These are phyloP conservation scores for Colletotrichum orchidophilum DNA, from an alignment of 2,329 filamentous ascomycete species.

Conservation along the genomic window DNA sequence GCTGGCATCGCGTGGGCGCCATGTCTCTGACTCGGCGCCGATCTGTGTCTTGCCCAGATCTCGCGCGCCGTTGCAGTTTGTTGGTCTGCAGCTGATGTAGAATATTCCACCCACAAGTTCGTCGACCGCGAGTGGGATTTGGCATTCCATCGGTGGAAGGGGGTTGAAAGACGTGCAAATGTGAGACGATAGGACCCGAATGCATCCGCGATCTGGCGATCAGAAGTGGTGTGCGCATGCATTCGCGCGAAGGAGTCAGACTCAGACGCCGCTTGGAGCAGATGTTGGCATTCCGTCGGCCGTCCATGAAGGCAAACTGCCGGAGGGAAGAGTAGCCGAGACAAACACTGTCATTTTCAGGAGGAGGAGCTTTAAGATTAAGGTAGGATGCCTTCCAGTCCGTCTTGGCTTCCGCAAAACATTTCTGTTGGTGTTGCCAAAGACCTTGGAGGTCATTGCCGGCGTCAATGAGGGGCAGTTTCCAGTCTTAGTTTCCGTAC, in stretches of 20 bases:
- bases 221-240: not conserved
- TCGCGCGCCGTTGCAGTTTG: constrained; percentile 14
- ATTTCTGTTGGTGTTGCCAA: not conserved
- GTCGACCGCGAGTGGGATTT: not conserved
- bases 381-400: not conserved
- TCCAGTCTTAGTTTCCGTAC: not conserved
- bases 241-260: not conserved
- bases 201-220: not conserved
- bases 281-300: not conserved
- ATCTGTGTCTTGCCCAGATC: constrained; percentile 24
- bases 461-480: not conserved
- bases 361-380: no score
- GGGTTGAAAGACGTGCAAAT: not conserved
- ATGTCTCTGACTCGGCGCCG: constrained; percentile 27
- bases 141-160: not conserved
- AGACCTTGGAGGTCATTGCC: not conserved
- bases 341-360: not conserved
- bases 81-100: constrained; percentile 20
- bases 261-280: not conserved
- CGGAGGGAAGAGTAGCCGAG: not conserved
- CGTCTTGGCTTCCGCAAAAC: constrained; percentile 15
- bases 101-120: not conserved
- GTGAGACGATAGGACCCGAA: constrained; percentile 5
- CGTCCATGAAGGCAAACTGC: not conserved
- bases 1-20: constrained; percentile 21